phyloP scores from a whole-genome alignment of 1,284 basidiomycete species.

The Ganoderma lingzhi region DNA sequence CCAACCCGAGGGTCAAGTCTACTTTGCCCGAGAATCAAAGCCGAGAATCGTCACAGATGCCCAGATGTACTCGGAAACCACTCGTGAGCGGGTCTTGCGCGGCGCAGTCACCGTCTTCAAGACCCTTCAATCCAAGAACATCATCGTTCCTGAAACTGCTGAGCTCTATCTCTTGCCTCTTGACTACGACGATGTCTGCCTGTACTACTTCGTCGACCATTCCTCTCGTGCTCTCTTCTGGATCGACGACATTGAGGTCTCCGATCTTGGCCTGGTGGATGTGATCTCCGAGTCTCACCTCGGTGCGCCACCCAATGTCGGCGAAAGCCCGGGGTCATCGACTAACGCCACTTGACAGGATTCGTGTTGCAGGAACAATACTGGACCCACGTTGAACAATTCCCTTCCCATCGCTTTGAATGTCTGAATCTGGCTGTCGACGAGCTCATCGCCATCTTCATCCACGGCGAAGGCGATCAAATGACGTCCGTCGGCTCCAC shows the following conservation, averaged over 20 bases:
- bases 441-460: conserved; percentile 36
- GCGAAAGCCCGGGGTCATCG: conserved; percentile 5
- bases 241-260: conserved; percentile 34
- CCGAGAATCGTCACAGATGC: conserved; percentile 38
- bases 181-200: conserved; percentile 30
- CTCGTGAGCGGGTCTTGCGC: conserved; percentile 27
- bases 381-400: conserved; percentile 43
- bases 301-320: conserved; percentile 25
- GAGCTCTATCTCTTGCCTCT: conserved; percentile 38
- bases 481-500: conserved; percentile 53
- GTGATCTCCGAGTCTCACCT: conserved; percentile 38
- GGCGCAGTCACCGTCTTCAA: conserved; percentile 28
- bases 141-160: conserved; percentile 28
- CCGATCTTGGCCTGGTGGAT: not conserved
- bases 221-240: conserved; percentile 37
- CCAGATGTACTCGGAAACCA: conserved; percentile 26
- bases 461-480: conserved; percentile 44
- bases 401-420: conserved; percentile 35
- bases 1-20: conserved; percentile 42
- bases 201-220: conserved; percentile 44
- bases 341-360: conserved; percentile 28
- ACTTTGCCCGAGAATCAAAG: conserved; percentile 31
- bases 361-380: conserved; percentile 38
- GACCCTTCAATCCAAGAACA: conserved; percentile 17
- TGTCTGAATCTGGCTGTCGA: conserved; percentile 28